Percentiles rank a stretch among this genome's conserved stretches.
Conservation (phyloP, 306 rosid species). For the Lathyrus aphaca region DNA sequence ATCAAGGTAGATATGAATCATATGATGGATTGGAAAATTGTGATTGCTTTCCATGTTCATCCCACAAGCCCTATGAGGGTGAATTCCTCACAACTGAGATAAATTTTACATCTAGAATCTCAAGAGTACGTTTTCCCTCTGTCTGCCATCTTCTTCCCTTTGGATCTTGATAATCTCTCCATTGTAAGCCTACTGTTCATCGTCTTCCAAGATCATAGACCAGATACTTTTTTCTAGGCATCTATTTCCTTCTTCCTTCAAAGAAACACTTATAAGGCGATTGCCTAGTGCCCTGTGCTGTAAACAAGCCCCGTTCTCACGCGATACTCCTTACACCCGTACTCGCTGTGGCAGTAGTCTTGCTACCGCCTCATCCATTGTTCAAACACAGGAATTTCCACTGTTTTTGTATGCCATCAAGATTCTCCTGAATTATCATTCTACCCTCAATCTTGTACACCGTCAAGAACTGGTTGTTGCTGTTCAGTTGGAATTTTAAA, state of each 20-base stretch:
- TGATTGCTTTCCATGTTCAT: no score
- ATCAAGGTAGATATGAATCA: no score
- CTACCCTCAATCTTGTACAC: neutral
- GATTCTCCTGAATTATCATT: neutral
- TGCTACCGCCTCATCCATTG: neutral
- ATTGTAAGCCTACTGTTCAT: neutral
- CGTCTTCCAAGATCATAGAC: neutral
- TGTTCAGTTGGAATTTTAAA: neutral
- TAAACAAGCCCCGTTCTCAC: neutral
- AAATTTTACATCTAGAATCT: neutral
- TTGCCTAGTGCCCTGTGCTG: neutral
- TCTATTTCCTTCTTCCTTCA: neutral
- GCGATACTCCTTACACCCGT: neutral
- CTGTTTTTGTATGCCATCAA: neutral
- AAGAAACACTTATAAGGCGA: neutral
- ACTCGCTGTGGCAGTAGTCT: neutral
- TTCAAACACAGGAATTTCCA: neutral
- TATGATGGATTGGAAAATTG: no score
- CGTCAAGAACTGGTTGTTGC: neutral
- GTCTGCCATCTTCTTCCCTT: neutral
- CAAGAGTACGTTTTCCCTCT: neutral
- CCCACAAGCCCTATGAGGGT: neutral
- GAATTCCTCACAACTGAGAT: neutral
- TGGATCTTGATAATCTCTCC: neutral
- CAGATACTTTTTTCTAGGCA: neutral